Base-by-base conservation (phyloP, 2,329 filamentous ascomycete species). In the Dactylonectria estremocensis region DNA sequence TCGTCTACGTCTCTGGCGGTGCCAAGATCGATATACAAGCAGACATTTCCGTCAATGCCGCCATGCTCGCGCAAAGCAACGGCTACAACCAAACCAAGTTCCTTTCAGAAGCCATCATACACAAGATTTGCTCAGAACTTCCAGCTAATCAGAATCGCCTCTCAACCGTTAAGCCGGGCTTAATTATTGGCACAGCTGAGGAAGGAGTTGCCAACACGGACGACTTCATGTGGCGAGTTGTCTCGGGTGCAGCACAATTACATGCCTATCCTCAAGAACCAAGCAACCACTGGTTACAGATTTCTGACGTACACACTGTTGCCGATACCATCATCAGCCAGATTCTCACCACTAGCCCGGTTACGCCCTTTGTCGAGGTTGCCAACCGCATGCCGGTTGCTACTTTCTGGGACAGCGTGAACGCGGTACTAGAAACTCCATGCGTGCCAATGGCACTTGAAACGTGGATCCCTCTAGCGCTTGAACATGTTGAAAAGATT, bases 1-100 rank as follows among this genome's bases (percentile, higher is more conserved):
- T 77, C 16, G 68, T 74, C 28, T 77, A 68, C 28, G 61, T 77
- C 9, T 76, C 76, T 0, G 73, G 75, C 14, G 76, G 74, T 14
- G 40, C 59, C 28, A 68, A 67, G 53, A 35, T 48, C 10, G 50
- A 61, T 24, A 52, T 35, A 3, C 31, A 40, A 14, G 18, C 53
- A 18, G 60, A 58, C 24, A 24, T 49, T 3, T 49, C 52, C 35
- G 33, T 28, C 20, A 45, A 33, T 3, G 60, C 46, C 10, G 10
- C 48, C 2, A 46, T 37, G 8, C 63, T 67, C 13, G 20, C 54
- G 16, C n/a, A 43, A 2, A 49, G 50, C 33, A 67, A 48, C 33
- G 69, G 66, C 20, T 69, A 69, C 45, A 55, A 46, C 6, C 69
- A 70, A 24, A 64, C 67, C 8, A 70, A 72, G 33, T 66, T 70